These are phyloP conservation scores for Trichosphaerium sp. DNA, from an alignment of 78 protist genomes.

Conservation along the genomic window DNA sequence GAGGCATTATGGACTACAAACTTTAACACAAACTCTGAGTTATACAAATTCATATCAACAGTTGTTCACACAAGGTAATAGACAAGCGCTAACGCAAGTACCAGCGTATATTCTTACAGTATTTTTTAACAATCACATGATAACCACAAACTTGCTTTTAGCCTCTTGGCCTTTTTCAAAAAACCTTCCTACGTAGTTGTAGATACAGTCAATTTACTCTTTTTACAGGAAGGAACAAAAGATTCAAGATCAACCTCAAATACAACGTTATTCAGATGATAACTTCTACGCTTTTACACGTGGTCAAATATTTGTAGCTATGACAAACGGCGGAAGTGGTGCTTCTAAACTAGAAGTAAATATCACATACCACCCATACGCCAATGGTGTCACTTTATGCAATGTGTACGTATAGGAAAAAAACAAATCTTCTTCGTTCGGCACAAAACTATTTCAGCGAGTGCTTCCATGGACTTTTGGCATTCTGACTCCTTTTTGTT, in stretches of 20 bases:
- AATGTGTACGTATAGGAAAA: slow-evolving; percentile 4
- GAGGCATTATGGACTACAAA: slow-evolving; percentile 68
- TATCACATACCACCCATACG: slow-evolving; percentile 41
- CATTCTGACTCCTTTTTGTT: too few species aligned
- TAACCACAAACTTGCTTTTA: too few species aligned
- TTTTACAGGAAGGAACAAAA: not conserved
- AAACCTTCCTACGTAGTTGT: too few species aligned
- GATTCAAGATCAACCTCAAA: not conserved
- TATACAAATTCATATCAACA: slow-evolving; percentile 23
- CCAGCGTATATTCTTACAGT: too few species aligned
- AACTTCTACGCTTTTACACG: slow-evolving; percentile 54
- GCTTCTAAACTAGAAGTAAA: not conserved
- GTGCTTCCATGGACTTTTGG: too few species aligned
- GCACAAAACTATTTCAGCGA: not conserved
- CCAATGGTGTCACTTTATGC: slow-evolving; percentile 28
- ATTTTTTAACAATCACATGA: too few species aligned
- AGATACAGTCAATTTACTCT: not conserved
- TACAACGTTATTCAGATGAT: slow-evolving; percentile 41
- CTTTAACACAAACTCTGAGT: slow-evolving; percentile 10
- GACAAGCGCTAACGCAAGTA: not conserved
- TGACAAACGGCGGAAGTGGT: slow-evolving; percentile 57
- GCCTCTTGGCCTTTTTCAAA: too few species aligned
- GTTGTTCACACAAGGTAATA: not conserved
- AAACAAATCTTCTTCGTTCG: not conserved
- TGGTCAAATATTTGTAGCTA: slow-evolving; percentile 54